phyloP scores from a whole-genome alignment of 1,139 yeast genomes.

The Protomyces pachydermus region DNA sequence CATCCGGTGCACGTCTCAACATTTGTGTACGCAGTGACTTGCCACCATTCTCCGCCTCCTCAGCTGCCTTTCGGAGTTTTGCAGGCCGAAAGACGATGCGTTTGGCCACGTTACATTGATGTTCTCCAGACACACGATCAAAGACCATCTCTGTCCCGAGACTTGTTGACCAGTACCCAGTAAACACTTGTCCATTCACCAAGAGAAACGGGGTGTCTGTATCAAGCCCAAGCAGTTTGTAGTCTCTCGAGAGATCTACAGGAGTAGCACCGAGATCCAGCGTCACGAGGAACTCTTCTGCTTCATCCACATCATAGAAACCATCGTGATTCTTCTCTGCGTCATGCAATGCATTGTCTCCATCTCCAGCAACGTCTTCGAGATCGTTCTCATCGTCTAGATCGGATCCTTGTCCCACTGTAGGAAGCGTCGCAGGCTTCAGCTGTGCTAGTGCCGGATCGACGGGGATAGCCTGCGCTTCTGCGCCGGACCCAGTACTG shows the following conservation, averaged over 20 bases:
- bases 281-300: conserved; percentile 11
- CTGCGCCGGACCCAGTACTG: no score
- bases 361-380: background rate
- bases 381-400: background rate
- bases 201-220: conserved; percentile 7
- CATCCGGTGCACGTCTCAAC: background rate
- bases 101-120: background rate
- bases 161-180: conserved; percentile 9
- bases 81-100: background rate
- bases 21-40: background rate
- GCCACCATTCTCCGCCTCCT: background rate
- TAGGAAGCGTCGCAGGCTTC: no score
- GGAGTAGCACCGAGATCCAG: conserved; percentile 12
- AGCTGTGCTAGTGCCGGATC: no score
- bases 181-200: conserved; percentile 4
- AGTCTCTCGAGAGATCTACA: conserved; percentile 2
- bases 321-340: background rate
- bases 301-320: background rate
- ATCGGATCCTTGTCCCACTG: background rate
- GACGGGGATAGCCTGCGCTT: no score
- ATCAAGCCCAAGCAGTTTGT: conserved; percentile 15
- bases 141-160: conserved; percentile 22
- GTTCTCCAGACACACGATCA: background rate
- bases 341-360: background rate
- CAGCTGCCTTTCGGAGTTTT: background rate